Evolutionary conservation across 225 moss, liverwort and hornwort species (phyloP), one percentile per base, ranked within the genome.

Genomic region (Sphagnum contortum): DNA sequence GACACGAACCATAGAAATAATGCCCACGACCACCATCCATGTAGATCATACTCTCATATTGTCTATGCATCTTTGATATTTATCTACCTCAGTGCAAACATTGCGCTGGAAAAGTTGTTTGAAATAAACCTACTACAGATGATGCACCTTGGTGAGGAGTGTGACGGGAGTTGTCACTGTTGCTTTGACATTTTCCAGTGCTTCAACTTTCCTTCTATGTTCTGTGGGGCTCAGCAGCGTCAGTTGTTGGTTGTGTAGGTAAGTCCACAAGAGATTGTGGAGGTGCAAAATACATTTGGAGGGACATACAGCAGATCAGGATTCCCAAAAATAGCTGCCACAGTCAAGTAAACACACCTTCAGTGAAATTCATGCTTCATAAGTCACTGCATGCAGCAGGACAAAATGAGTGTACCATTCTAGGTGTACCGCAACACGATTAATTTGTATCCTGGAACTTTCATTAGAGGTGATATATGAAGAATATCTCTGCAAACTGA

Each of bases 211-310:
- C 29, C 29, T 29, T 29, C 29, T 29, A 29, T 29, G 61, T 44
- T 44, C 44, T 8, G 8, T 11, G 50, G 14, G 50, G 12, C 48
- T 64, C 14, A 50, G 45, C 50, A n/a, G 50, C 2, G 14, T 64
- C 48, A 5, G 48, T 50, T 50, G 57, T n/a, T 68, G 48, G 57
- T 58, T 67, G 70, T 9, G 8, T 54, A 49, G 76, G 62, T 57
- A 62, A 62, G n/a, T 72, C 65, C 2, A 84, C 13, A 14, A 84
- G 73, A 61, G 81, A 72, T 63, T 95, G 91, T 47, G 72, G 48
- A 3, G 89, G 91, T 11, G 82, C 65, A 49, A 91, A 95, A 59
- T 91, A 95, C 61, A 95, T 57, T 73, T 95, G 94, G 10, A 95
- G 86, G 1, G 94, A 95, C 59, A 89, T 84, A 66, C 87, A 81